Evolutionary conservation across 176 grass and related monocot species (phyloP).

Genomic region (Triticum timopheevii): DNA sequence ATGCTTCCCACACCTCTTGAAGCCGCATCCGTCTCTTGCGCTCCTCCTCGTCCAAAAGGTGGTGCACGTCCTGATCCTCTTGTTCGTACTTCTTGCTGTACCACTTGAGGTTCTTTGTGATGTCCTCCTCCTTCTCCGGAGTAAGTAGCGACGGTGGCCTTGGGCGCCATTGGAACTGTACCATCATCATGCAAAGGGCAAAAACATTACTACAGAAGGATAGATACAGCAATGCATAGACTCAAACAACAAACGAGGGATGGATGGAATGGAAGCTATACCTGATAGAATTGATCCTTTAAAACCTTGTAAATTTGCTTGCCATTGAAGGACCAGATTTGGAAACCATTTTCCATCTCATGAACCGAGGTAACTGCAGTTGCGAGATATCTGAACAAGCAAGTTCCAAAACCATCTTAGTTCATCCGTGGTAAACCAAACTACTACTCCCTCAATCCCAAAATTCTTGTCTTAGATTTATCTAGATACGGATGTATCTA

Average conservation of each 20-base stretch:
- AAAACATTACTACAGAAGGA: background rate
- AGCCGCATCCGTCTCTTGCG: constrained; percentile 61
- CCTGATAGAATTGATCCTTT: constrained; percentile 89
- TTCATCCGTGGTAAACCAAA: background rate
- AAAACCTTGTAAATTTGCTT: constrained; percentile 41
- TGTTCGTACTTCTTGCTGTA: constrained; percentile 90
- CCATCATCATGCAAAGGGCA: background rate
- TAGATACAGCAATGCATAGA: background rate
- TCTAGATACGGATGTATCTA: too few relatives aligned
- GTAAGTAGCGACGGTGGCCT: constrained; percentile 57
- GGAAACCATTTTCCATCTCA: constrained; percentile 96
- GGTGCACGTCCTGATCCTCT: constrained; percentile 69
- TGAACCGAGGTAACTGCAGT: constrained; percentile 88
- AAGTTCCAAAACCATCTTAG: background rate
- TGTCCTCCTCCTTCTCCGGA: constrained; percentile 54
- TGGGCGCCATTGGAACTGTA: constrained; percentile 50
- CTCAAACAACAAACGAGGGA: background rate
- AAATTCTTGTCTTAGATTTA: too few relatives aligned
- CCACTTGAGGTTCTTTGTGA: constrained; percentile 63
- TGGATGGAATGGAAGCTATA: background rate
- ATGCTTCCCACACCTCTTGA: constrained; percentile 75
- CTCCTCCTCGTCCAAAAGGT: constrained; percentile 62
- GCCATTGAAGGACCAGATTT: constrained; percentile 87
- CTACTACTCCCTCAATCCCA: too few relatives aligned
- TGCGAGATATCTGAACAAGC: constrained; percentile 59